Evolutionary conservation across 306 rosid species (phyloP).

Genomic region (Malus fusca): DNA sequence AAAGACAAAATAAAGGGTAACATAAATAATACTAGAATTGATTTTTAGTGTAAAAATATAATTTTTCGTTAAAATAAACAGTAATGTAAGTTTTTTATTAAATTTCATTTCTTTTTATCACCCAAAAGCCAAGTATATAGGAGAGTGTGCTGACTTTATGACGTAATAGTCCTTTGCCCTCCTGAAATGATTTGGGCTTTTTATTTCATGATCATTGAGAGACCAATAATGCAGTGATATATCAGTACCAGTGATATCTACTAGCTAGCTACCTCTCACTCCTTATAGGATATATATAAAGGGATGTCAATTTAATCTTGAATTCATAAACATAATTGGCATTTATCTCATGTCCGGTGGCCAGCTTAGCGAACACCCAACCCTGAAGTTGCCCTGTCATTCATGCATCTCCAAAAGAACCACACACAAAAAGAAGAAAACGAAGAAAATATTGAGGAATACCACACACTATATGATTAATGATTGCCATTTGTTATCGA

Average conservation of each 20-base stretch:
- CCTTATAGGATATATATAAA: background rate
- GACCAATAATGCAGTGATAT: slow-evolving; percentile 9
- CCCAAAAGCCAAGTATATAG: background rate
- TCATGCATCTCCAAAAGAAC: background rate
- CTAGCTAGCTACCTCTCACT: background rate
- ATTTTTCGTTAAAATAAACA: too few relatives aligned
- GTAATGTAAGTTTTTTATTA: too few relatives aligned
- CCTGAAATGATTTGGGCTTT: background rate
- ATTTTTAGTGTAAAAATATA: too few relatives aligned
- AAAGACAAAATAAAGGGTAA: too few relatives aligned
- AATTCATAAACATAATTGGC: background rate
- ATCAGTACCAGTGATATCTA: background rate
- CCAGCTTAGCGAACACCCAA: background rate
- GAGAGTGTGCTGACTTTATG: background rate
- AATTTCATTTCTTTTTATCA: background rate
- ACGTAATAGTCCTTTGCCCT: background rate
- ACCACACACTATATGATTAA: background rate
- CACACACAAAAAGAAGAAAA: background rate
- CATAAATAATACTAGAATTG: too few relatives aligned
- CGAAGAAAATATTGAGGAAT: background rate
- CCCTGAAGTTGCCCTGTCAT: background rate
- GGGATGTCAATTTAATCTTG: slow-evolving; percentile 6
- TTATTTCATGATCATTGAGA: background rate
- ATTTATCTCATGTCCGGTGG: background rate
- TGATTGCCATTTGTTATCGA: background rate